phyloP scores from a whole-genome alignment of 371 early-diverging fungal genomes.

The Mortierella sp. region DNA sequence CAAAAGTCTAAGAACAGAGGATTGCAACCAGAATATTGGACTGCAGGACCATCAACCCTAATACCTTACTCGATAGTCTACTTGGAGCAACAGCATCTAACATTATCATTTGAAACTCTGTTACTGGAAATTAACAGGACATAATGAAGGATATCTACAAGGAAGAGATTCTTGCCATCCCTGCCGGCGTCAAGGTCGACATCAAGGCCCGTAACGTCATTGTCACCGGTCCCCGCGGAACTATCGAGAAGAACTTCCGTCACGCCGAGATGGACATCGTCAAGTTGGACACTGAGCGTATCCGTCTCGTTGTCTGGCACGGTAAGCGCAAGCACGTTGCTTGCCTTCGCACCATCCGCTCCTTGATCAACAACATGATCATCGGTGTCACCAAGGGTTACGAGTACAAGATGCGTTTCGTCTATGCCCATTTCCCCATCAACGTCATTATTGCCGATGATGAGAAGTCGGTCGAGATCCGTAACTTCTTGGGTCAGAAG shows the following conservation, averaged over 20 bases:
- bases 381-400: conserved; percentile 99
- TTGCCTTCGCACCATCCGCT: conserved; percentile 98
- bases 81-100: conserved; percentile 1
- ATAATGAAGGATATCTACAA: conserved; percentile 90
- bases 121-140: conserved; percentile 94
- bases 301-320: conserved; percentile 96
- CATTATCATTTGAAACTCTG: background rate
- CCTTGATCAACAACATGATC: conserved; percentile 98
- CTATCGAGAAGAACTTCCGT: conserved; percentile 91
- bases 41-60: background rate
- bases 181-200: conserved; percentile 75
- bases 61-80: background rate
- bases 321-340: conserved; percentile 98
- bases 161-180: conserved; percentile 85
- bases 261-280: conserved; percentile 95
- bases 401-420: conserved; percentile 99
- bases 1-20: too few species aligned
- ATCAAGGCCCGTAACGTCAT: conserved; percentile 85
- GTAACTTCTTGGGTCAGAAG: conserved; percentile 99
- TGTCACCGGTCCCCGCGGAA: conserved; percentile 93
- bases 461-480: conserved; percentile 93
- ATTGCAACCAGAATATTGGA: too few species aligned
- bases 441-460: conserved; percentile 93
- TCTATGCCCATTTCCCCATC: conserved; percentile 99
- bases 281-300: conserved; percentile 75